Evolutionary conservation across 1,284 basidiomycete genomes (phyloP), one percentile per base, ranked within the genome.

Genomic region (Ustilago loliicola): DNA sequence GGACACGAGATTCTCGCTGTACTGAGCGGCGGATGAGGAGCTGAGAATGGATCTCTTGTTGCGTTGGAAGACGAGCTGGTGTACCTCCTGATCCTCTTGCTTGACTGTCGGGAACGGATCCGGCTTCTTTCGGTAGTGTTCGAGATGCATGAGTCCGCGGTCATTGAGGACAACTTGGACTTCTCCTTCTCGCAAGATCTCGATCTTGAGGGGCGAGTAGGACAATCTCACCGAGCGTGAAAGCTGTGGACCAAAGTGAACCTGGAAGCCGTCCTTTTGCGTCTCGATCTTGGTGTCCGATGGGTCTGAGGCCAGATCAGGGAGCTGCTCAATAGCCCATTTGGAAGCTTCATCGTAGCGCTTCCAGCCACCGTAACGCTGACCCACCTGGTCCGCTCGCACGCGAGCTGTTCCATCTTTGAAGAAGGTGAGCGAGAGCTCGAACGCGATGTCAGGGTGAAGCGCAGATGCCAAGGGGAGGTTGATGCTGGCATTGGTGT

Each of bases 131-230:
- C 85, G 80, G 89, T 95, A 98, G 87, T 99, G 97, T 86, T 99
- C 97, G 94, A 99, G 95, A 85, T 99, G 95, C 79, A 99, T 89
- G 30, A 99, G 89, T 0, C 93, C 93, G 48, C 92, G 90, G 11
- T 94, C 94, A 83, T 99, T 99, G 61, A 99, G 88, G 3, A 96
- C 91, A 63, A 98, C 89, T 83, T 97, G 93, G 66, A 93, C 92
- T 27, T 84, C 68, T 4, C 93, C 94, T 67, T 91, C 89, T 45
- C 92, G 90, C 53, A 91, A 88, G 76, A 96, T 77, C 27, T 67
- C 75, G 45, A 83, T 56, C 47, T 80, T 79, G 61, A 86, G 61
- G 10, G 85, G 85, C 7, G 69, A 66, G 52, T 82, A 82, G 17
- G 61, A 23, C 3, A 86, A 40, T 30, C 66, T 55, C 42, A 85